phyloP scores from a whole-genome alignment of 768 basidiomycete species.

The Russula foetens region DNA sequence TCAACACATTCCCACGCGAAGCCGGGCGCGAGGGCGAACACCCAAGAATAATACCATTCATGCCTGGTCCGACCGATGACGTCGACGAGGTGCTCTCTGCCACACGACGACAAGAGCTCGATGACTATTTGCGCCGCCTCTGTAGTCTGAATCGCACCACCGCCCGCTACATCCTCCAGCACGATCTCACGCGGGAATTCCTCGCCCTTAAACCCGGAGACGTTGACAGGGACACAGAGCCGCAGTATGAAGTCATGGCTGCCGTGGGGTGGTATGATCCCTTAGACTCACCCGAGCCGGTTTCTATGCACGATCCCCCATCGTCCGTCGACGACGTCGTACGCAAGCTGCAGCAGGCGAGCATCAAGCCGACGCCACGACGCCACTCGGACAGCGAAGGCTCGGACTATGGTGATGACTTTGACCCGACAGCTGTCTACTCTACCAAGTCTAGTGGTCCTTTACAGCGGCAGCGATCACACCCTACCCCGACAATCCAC shows the following conservation, averaged over 20 bases:
- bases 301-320: slow-evolving; percentile 29
- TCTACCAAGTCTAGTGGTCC: slow-evolving; percentile 5
- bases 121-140: slow-evolving; percentile 79
- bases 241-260: slow-evolving; percentile 51
- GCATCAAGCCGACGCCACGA: slow-evolving; percentile 37
- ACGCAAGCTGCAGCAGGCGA: slow-evolving; percentile 25
- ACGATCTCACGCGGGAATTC: slow-evolving; percentile 74
- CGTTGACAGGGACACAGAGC: slow-evolving; percentile 56
- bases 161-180: slow-evolving; percentile 74
- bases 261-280: slow-evolving; percentile 32
- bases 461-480: slow-evolving; percentile 19
- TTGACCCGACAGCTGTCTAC: background rate
- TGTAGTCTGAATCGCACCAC: slow-evolving; percentile 60
- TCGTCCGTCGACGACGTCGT: slow-evolving; percentile 30
- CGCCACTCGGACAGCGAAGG: slow-evolving; percentile 48
- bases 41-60: slow-evolving; percentile 82
- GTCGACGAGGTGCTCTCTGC: slow-evolving; percentile 83
- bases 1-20: slow-evolving; percentile 83
- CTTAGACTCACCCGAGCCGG: slow-evolving; percentile 18
- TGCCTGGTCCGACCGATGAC: slow-evolving; percentile 87
- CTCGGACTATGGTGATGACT: slow-evolving; percentile 41
- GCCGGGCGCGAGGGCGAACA: slow-evolving; percentile 68
- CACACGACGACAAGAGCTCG: slow-evolving; percentile 71
- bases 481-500: slow-evolving; percentile 19
- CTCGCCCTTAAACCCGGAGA: slow-evolving; percentile 83